Evolutionary conservation across 1,284 basidiomycete species (phyloP).

Genomic region (Mycena citricolor): DNA sequence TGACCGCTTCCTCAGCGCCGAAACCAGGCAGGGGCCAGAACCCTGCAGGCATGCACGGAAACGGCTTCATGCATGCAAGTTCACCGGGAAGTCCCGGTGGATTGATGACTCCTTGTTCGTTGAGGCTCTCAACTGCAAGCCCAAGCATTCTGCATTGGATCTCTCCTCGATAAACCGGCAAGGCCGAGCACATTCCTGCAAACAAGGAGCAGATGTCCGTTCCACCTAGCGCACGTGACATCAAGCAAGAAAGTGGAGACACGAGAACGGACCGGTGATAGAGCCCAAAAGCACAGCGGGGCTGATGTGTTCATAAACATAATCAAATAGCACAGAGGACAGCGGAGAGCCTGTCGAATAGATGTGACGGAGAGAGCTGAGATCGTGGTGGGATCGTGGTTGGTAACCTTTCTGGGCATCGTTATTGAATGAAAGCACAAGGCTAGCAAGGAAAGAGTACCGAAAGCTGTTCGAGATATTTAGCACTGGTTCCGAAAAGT

Average conservation of each 20-base stretch:
- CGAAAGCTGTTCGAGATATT: constrained; percentile 77
- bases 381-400: constrained; percentile 62
- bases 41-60: constrained; percentile 83
- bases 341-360: constrained; percentile 86
- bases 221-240: constrained; percentile 49
- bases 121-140: constrained; percentile 68
- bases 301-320: constrained; percentile 71
- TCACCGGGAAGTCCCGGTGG: constrained; percentile 57
- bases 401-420: constrained; percentile 58
- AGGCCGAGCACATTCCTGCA: constrained; percentile 75
- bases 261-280: constrained; percentile 62
- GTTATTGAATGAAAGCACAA: constrained; percentile 4
- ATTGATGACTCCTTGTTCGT: constrained; percentile 44
- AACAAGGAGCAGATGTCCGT: constrained; percentile 90
- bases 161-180: constrained; percentile 84
- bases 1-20: constrained; percentile 56
- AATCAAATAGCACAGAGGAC: constrained; percentile 75
- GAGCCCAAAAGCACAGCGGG: constrained; percentile 72
- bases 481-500: constrained; percentile 82
- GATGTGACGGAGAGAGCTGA: constrained; percentile 68
- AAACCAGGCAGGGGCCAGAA: constrained; percentile 81
- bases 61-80: constrained; percentile 75
- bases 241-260: constrained; percentile 3
- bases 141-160: constrained; percentile 85
- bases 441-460: constrained; percentile 39